Base-by-base conservation (phyloP, 352 stramenopile genomes). In the Phytophthora fragariaefolia region DNA sequence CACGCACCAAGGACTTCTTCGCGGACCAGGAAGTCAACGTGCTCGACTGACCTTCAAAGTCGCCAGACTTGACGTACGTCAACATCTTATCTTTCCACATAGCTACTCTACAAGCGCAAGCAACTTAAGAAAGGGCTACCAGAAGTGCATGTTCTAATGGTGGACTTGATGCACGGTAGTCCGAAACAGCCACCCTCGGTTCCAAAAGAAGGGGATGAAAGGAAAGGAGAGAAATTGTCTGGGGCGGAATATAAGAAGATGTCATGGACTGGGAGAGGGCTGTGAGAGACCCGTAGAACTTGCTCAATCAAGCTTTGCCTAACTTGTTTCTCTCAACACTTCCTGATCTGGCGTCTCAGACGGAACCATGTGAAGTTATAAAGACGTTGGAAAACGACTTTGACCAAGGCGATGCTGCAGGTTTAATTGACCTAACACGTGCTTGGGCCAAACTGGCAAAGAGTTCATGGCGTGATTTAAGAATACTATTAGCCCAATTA, bases 401-500 rank as follows among this genome's bases (percentile, higher is more conserved):
- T 17, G 36, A 17, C 20, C 36, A 43, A 43, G 36, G 36, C n/a
- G 38, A 59, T 32, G 48, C 26, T 10, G 28, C 38, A 3, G 57
- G 58, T 12, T 15, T 56, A 4, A 50, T 65, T 48, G 58, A 65
- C 10, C 34, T 65, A 1, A 58, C 34, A 4, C 15, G 20, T 6
- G 28, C 27, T 10, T 64, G 57, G 24, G 28, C 30, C 1, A 65
- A 65, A 22, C 18, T 58, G 58, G 24, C 28, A 4, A n/a, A 34
- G 6, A 48, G 38, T 36, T 26, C 26, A 1, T 58, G 47, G 34
- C n/a, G 43, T 10, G 46, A 65, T 22, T 23, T 57, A 26, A 6
- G 57, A 15, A 65, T 36, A 12, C 13, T 65, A 6, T 65, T 65
- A 15, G 55, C 18, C 6, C 58, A 58, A 15, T 17, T 65, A 4